Conservation (phyloP, 1,284 basidiomycete genomes). For the Tilletia caries region DNA sequence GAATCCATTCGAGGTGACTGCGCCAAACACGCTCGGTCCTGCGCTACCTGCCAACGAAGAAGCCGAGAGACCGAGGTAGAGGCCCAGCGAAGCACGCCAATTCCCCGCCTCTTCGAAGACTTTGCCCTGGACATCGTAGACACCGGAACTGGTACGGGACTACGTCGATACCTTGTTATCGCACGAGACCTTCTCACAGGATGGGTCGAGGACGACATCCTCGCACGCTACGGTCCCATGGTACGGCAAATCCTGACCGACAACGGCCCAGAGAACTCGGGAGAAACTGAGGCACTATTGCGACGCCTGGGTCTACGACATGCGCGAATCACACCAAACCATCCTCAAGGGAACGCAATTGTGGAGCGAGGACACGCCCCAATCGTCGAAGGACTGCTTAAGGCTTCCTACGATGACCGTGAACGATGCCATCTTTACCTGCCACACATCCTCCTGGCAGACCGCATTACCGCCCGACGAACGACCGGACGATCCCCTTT, state of each 20-base stretch:
- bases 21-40: background rate
- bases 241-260: background rate
- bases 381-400: background rate
- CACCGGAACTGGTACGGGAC: background rate
- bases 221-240: background rate
- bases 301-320: background rate
- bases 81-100: background rate
- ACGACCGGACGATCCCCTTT: background rate
- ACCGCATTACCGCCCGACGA: background rate
- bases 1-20: background rate
- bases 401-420: background rate
- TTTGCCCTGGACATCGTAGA: background rate
- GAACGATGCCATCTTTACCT: background rate
- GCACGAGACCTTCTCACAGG: background rate
- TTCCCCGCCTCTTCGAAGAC: background rate
- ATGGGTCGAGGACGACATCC: background rate
- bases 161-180: background rate
- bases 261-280: background rate
- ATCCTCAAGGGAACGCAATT: background rate
- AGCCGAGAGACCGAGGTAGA: background rate
- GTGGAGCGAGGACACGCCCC: background rate
- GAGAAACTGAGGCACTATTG: background rate
- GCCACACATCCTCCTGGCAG: background rate
- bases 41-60: background rate
- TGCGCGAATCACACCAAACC: background rate